These are phyloP conservation scores for Lasiosphaeria miniovina DNA, from an alignment of 495 filamentous ascomycete genomes.

Conservation along the genomic window DNA sequence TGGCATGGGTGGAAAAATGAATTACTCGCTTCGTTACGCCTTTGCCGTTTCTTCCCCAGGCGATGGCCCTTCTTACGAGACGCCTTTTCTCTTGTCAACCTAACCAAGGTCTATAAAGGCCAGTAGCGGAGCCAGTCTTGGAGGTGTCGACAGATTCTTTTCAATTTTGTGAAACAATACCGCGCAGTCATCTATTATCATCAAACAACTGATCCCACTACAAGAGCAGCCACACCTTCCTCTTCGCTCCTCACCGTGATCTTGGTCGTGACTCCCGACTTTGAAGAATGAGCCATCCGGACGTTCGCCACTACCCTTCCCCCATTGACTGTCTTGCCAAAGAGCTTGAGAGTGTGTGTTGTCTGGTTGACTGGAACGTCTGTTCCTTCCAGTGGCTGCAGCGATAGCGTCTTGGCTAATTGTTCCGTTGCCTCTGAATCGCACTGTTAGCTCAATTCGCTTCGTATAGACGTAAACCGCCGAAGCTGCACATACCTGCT, in stretches of 20 bases:
- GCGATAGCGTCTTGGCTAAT: constrained; percentile 76
- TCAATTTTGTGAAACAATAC: constrained; percentile 22
- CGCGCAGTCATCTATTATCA: constrained; percentile 29
- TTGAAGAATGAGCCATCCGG: constrained; percentile 90
- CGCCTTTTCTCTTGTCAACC: too few species aligned
- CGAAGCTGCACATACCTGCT: constrained; percentile 60
- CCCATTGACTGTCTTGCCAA: constrained; percentile 90
- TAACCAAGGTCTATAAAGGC: neutral
- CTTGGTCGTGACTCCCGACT: constrained; percentile 92
- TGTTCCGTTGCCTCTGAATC: constrained; percentile 88
- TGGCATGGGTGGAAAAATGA: too few species aligned
- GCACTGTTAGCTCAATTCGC: constrained; percentile 35
- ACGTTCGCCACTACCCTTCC: constrained; percentile 84
- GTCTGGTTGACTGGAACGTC: constrained; percentile 82
- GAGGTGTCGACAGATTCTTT: neutral
- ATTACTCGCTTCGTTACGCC: too few species aligned
- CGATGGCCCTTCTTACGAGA: too few species aligned
- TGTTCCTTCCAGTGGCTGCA: constrained; percentile 91
- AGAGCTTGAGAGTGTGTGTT: constrained; percentile 92
- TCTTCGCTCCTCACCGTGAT: constrained; percentile 88
- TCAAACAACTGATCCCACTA: constrained; percentile 83
- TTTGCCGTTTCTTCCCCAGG: too few species aligned
- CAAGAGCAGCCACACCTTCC: constrained; percentile 79
- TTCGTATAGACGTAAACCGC: neutral
- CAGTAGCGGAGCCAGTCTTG: neutral